A percentile compares a stretch with the other conserved stretches of the same genome.
These are phyloP conservation scores for Umbelopsis sp. DNA, from an alignment of 371 early-diverging fungal species.

Conservation along the genomic window DNA sequence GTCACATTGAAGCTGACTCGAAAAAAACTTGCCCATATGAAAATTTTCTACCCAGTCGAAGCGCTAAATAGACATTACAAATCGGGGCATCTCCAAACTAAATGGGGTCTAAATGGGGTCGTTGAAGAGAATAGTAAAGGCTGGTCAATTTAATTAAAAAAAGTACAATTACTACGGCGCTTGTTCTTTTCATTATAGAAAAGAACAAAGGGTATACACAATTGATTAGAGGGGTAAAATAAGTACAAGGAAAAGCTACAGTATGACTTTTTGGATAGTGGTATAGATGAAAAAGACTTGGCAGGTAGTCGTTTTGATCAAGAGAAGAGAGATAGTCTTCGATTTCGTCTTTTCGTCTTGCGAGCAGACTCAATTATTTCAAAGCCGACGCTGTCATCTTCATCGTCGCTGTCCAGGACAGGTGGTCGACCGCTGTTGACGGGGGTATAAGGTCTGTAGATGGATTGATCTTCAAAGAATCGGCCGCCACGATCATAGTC, in stretches of 20 bases:
- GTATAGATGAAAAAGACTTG: background rate
- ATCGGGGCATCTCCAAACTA: too few species aligned
- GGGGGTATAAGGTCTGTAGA: background rate
- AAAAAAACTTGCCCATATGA: background rate
- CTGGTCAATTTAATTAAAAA: too few species aligned
- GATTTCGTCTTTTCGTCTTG: background rate
- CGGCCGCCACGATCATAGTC: constrained; percentile 12
- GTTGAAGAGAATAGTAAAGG: too few species aligned
- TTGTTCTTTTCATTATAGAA: too few species aligned
- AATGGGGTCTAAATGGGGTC: too few species aligned
- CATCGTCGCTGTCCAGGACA: constrained; percentile 11
- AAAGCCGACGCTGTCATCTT: background rate
- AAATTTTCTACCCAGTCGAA: background rate
- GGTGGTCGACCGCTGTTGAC: background rate
- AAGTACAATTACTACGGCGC: too few species aligned
- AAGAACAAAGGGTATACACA: too few species aligned
- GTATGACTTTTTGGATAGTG: too few species aligned
- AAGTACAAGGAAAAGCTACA: too few species aligned
- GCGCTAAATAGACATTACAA: too few species aligned
- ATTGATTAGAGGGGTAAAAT: too few species aligned
- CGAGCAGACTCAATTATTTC: background rate
- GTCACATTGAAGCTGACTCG: constrained; percentile 13
- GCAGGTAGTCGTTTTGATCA: background rate
- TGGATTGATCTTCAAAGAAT: background rate
- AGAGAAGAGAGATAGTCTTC: background rate